Percentiles rank a stretch among this genome's conserved stretches.
Conservation (phyloP, 495 filamentous ascomycete species). For the Penicillium egyptiacum region DNA sequence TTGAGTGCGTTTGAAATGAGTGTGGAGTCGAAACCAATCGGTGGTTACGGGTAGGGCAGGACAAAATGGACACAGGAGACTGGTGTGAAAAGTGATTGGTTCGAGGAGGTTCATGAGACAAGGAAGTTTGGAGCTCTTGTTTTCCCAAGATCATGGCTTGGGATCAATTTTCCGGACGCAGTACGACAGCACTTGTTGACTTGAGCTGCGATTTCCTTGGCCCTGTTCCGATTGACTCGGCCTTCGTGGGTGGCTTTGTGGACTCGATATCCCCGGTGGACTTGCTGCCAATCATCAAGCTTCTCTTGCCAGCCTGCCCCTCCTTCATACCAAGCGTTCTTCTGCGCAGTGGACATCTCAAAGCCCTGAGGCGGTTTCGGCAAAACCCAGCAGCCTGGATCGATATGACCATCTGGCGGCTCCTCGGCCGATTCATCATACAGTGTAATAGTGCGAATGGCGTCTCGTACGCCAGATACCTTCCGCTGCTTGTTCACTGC, state of each 20-base stretch:
- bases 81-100: not conserved
- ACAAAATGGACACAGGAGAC: not conserved
- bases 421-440: slow-evolving; percentile 43
- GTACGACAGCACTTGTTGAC: slow-evolving; percentile 25
- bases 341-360: slow-evolving; percentile 37
- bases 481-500: slow-evolving; percentile 39
- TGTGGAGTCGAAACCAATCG: not conserved
- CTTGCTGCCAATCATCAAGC: slow-evolving; percentile 43
- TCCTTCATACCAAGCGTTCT: slow-evolving; percentile 43
- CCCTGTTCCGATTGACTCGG: slow-evolving; percentile 35
- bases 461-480: slow-evolving; percentile 27
- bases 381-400: slow-evolving; percentile 45
- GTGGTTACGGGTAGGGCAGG: too few relatives aligned
- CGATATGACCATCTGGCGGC: slow-evolving; percentile 40
- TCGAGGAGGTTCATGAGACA: not conserved
- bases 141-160: not conserved
- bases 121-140: not conserved
- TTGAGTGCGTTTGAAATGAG: slow-evolving; percentile 7
- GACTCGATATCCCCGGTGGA: slow-evolving; percentile 38
- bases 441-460: slow-evolving; percentile 30
- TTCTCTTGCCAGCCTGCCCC: slow-evolving; percentile 47
- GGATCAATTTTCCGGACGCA: slow-evolving; percentile 18
- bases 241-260: slow-evolving; percentile 39
- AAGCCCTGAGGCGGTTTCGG: slow-evolving; percentile 46
- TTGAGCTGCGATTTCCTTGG: slow-evolving; percentile 31